Evolutionary conservation across 257 asterid genomes (phyloP).

Genomic region (Rauvolfia tetraphylla): DNA sequence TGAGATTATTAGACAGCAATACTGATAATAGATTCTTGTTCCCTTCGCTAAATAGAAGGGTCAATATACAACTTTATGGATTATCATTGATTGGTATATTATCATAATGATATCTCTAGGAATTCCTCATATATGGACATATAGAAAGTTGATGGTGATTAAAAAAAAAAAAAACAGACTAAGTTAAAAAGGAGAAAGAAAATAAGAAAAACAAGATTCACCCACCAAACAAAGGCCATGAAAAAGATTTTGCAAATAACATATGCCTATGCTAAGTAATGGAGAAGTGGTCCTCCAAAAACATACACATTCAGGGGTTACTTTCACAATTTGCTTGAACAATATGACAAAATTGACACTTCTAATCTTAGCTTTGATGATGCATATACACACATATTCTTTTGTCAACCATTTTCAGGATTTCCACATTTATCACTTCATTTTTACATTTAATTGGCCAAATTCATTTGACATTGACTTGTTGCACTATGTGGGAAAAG

Average conservation of each 20-base stretch:
- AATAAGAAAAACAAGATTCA: constrained; percentile 11
- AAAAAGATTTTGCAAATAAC: background rate
- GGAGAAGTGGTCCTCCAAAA: constrained; percentile 34
- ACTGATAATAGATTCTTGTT: background rate
- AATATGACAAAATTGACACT: constrained; percentile 32
- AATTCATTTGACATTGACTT: constrained; percentile 46
- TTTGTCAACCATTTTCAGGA: constrained; percentile 29
- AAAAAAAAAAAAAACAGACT: background rate
- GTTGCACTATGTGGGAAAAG: constrained; percentile 26
- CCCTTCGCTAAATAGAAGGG: background rate
- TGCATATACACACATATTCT: constrained; percentile 6
- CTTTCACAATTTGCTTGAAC: constrained; percentile 32
- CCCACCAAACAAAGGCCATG: constrained; percentile 17
- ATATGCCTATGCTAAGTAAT: constrained; percentile 12
- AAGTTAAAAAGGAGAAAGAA: background rate
- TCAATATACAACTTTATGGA: background rate
- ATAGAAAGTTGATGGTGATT: background rate
- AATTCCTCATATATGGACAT: background rate
- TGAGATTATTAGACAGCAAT: too few relatives aligned
- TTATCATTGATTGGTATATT: background rate
- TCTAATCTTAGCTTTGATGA: constrained; percentile 7
- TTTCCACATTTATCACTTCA: constrained; percentile 8
- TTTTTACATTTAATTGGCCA: constrained; percentile 23
- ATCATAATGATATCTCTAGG: background rate
- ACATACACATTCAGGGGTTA: background rate